A percentile compares a stretch with the other conserved stretches of the same genome.
Conservation (phyloP, 2,329 filamentous ascomycete genomes). For the Didymella keratinophila region DNA sequence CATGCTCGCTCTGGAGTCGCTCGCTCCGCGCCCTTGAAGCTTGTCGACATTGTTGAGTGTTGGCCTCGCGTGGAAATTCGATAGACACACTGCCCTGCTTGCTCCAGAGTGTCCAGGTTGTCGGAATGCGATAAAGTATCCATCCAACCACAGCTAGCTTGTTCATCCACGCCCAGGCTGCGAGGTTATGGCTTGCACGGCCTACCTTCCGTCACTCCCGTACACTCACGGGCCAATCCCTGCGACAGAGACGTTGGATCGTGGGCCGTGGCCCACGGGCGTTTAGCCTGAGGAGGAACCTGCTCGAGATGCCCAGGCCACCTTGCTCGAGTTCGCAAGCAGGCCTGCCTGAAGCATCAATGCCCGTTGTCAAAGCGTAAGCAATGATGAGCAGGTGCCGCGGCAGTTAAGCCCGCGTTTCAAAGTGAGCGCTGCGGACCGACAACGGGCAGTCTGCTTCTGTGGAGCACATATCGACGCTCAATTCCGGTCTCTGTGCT, state of each 20-base stretch:
- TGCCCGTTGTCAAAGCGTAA: conserved; percentile 40
- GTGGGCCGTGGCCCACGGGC: conserved; percentile 30
- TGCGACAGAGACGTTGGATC: conserved; percentile 26
- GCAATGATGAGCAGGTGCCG: conserved; percentile 33
- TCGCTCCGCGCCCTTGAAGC: conserved; percentile 30
- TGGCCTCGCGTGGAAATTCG: conserved; percentile 26
- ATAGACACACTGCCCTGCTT: conserved; percentile 22
- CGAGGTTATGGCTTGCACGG: conserved; percentile 37
- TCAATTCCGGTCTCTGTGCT: conserved; percentile 9
- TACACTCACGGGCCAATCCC: conserved; percentile 38
- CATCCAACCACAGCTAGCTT: conserved; percentile 34
- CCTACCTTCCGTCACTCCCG: conserved; percentile 49
- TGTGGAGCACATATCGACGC: conserved; percentile 21
- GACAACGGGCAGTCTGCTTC: conserved; percentile 24
- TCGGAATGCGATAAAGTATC: conserved; percentile 31
- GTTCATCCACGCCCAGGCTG: conserved; percentile 26
- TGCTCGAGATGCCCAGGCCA: conserved; percentile 24
- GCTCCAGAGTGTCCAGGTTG: conserved; percentile 27
- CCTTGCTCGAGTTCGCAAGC: conserved; percentile 24
- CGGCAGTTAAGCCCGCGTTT: conserved; percentile 44
- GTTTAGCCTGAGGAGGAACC: conserved; percentile 50
- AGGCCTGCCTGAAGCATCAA: conserved; percentile 41
- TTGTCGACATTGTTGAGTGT: conserved; percentile 25
- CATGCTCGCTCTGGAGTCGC: conserved; percentile 30
- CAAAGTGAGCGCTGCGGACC: conserved; percentile 39